These are phyloP conservation scores for Meyerozyma guilliermondii DNA, from an alignment of 1,139 yeast genomes.

Conservation along the genomic window DNA sequence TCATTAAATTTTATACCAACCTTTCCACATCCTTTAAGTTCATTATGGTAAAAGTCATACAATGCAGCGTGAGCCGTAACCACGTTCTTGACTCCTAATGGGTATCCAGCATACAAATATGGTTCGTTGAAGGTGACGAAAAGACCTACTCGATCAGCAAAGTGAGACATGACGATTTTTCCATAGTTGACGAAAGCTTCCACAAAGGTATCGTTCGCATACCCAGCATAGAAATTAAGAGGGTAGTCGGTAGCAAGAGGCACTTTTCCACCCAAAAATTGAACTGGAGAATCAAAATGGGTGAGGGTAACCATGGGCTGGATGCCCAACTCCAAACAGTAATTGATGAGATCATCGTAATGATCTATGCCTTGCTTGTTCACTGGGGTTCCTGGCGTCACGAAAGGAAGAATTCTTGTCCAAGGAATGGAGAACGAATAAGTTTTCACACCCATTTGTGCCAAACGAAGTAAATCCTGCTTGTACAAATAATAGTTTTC, in stretches of 20 bases:
- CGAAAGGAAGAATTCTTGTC: constrained; percentile 29
- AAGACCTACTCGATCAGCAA: constrained; percentile 26
- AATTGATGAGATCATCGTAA: constrained; percentile 28
- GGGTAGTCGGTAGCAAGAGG: constrained; percentile 3
- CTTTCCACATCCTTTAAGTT: constrained; percentile 20
- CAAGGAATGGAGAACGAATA: constrained; percentile 32
- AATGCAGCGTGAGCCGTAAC: constrained; percentile 24
- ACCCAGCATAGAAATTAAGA: constrained; percentile 18
- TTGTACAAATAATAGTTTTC: constrained; percentile 30
- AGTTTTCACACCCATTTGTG: constrained; percentile 27
- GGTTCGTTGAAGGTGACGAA: constrained; percentile 35
- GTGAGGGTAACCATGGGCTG: constrained; percentile 29
- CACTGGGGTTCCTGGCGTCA: constrained; percentile 23
- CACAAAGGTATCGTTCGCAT: constrained; percentile 18
- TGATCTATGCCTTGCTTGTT: constrained; percentile 28
- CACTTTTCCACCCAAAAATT: constrained; percentile 11
- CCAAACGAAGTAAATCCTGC: constrained; percentile 26
- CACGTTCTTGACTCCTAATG: constrained; percentile 21
- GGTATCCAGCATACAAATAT: constrained; percentile 13
- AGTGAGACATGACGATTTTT: constrained; percentile 23
- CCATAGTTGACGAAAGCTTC: constrained; percentile 29
- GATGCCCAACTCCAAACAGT: constrained; percentile 22
- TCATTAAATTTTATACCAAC: constrained; percentile 18
- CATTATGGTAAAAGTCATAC: constrained; percentile 22
- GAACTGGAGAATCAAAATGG: constrained; percentile 30